phyloP scores from a whole-genome alignment of 768 basidiomycete genomes.

The Boletus reticulatus region DNA sequence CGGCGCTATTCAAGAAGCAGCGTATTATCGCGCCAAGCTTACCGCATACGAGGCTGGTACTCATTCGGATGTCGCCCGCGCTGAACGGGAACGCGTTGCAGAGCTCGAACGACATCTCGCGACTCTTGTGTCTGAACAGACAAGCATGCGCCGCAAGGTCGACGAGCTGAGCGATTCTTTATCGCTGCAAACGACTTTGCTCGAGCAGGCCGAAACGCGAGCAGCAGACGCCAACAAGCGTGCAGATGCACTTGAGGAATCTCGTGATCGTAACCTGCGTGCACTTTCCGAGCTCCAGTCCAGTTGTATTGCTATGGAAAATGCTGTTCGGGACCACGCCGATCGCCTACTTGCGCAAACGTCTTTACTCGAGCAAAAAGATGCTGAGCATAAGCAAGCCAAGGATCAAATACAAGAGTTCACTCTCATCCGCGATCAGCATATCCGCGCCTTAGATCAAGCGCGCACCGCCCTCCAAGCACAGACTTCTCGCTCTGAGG shows the following conservation, averaged over 20 bases:
- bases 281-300: constrained; percentile 72
- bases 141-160: constrained; percentile 65
- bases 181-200: constrained; percentile 73
- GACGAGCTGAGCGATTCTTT: constrained; percentile 70
- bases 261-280: constrained; percentile 59
- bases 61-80: constrained; percentile 58
- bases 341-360: constrained; percentile 73
- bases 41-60: constrained; percentile 75
- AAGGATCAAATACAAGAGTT: constrained; percentile 73
- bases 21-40: constrained; percentile 95
- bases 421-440: constrained; percentile 69
- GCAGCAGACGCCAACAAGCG: constrained; percentile 72
- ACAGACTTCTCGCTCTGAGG: constrained; percentile 72
- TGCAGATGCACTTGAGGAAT: constrained; percentile 69
- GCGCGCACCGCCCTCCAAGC: constrained; percentile 73
- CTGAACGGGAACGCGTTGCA: constrained; percentile 75
- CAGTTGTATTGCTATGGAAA: constrained; percentile 56
- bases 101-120: constrained; percentile 75
- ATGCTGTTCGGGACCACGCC: constrained; percentile 69
- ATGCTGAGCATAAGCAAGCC: constrained; percentile 69
- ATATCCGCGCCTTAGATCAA: constrained; percentile 86
- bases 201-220: constrained; percentile 76
- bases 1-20: constrained; percentile 88
- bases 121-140: constrained; percentile 58
- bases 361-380: constrained; percentile 71